Percentiles rank a stretch among this genome's conserved stretches.
phyloP scores from a whole-genome alignment of 78 protist species.

The Dictyostelium intermedium region DNA sequence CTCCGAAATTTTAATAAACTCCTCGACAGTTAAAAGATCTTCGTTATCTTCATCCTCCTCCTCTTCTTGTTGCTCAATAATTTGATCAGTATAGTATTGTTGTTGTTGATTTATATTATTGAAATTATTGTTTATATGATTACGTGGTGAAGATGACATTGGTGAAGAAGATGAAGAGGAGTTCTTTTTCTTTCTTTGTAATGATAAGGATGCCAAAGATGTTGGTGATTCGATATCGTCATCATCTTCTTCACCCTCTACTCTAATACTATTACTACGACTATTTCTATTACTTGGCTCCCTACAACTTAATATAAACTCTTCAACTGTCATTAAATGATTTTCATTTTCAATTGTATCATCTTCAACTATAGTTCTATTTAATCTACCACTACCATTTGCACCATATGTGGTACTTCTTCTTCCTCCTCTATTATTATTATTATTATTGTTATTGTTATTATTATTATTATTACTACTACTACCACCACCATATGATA shows the following conservation, averaged over 20 bases:
- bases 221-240: not conserved
- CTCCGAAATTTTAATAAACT: slow-evolving; percentile 53
- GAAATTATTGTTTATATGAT: not conserved
- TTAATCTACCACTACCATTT: not conserved
- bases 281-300: not conserved
- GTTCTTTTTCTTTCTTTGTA: not conserved
- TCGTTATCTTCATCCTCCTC: slow-evolving; percentile 18
- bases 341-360: slow-evolving; percentile 38
- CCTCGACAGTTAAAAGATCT: slow-evolving; percentile 57
- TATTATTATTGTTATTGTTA: not conserved
- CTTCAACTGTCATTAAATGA: slow-evolving; percentile 64
- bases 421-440: not conserved
- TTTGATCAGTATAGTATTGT: not conserved
- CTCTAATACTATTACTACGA: not conserved
- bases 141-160: not conserved
- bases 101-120: not conserved
- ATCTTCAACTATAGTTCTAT: not conserved
- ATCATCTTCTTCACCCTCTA: not conserved
- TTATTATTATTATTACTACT: not conserved
- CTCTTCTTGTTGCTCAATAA: not conserved
- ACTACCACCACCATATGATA: not conserved
- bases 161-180: not conserved
- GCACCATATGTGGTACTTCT: not conserved
- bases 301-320: slow-evolving; percentile 51
- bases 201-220: not conserved